Conservation (phyloP, 2,329 filamentous ascomycete species). For the Fusarium tanahbumbuense region DNA sequence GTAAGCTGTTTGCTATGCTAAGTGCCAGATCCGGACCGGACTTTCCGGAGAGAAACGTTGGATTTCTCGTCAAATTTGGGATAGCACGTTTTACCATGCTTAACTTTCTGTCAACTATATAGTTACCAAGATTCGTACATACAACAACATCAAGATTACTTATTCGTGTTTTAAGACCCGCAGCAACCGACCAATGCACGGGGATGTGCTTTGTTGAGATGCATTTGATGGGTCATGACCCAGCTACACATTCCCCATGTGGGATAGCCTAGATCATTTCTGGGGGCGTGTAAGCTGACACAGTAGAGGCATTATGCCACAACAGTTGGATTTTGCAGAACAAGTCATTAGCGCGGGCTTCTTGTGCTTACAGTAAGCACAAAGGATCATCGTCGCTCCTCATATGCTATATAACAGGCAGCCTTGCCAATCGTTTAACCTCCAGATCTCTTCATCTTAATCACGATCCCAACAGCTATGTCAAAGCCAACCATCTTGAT, state of each 20-base stretch:
- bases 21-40: not conserved
- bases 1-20: not conserved
- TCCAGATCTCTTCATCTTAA: not conserved
- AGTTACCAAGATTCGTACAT: not conserved
- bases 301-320: not conserved
- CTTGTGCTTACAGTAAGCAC: not conserved
- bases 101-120: slow-evolving; percentile 4
- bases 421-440: not conserved
- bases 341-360: not conserved
- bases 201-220: not conserved
- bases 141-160: not conserved
- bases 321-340: not conserved
- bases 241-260: not conserved
- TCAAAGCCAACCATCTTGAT: not conserved
- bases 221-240: not conserved
- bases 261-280: not conserved
- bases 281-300: not conserved
- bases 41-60: not conserved
- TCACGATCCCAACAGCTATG: not conserved
- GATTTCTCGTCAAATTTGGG: too few relatives aligned
- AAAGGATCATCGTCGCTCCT: not conserved
- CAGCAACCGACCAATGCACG: not conserved
- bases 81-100: not conserved
- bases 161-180: not conserved
- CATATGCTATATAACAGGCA: not conserved